Evolutionary conservation across 129 eudicot genomes (phyloP), one percentile per base, ranked within the genome.

Genomic region (Tagetes patula): DNA sequence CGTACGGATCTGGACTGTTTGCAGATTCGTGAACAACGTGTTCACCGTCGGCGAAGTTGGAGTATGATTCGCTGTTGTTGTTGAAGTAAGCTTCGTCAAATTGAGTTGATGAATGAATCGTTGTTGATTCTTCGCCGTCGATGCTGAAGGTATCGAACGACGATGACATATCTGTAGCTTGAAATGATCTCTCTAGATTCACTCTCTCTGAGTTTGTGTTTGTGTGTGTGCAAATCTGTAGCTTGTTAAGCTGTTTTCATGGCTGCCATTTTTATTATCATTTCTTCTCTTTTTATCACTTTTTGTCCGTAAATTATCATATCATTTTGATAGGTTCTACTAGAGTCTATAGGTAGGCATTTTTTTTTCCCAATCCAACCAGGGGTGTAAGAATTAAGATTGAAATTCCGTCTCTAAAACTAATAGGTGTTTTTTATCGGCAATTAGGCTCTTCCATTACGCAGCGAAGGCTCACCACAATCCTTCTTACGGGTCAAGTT

Each of bases 141-240:
- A 81, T 75, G 84, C 89, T 82, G 79, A 83, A 90, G 2, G 87
- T 75, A 65, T 89, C 96, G 78, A 90, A 90, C 40, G 94, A 85
- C 50, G 64, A 65, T 14, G 60, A 54, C 60, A 78, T 63, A 30
- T 46, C 38, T 8, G 14, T 54, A 3, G 39, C 61, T 68, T 75
- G 4, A 50, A 12, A 50, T 20, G 27, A 5, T 77, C 76, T 78
- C 82, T 77, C 60, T 46, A 75, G 27, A 74, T 34, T 58, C 40
- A 13, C 50, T 56, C 8, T 75, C 66, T 50, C 49, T 75, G 27
- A 20, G 27, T 20, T 20, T 20, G 27, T 20, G 27, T 46, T 30
- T 4, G 33, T 49, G 30, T 64, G 14, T 42, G 42, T 40, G n/a
- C 9, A 33, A 59, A 59, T 10, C 27, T 53, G 34, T 53, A 64